These are phyloP conservation scores for Ambrosia artemisiifolia DNA, from an alignment of 129 eudicot species.

Conservation along the genomic window DNA sequence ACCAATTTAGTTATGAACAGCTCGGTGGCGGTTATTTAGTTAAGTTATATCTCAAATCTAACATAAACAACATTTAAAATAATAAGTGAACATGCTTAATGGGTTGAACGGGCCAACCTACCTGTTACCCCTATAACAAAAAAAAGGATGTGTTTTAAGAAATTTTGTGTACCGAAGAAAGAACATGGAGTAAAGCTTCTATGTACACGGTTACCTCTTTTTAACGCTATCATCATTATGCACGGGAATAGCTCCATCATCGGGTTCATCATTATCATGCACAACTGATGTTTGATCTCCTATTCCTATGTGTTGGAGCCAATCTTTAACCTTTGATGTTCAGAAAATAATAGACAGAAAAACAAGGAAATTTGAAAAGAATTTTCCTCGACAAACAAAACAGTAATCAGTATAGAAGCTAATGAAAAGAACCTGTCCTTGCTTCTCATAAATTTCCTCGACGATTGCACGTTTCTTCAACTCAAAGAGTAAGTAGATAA, in stretches of 20 bases:
- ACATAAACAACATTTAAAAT: not conserved
- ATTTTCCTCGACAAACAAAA: not conserved
- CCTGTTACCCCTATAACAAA: not conserved
- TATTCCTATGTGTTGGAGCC: constrained; percentile 83
- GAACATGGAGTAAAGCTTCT: not conserved
- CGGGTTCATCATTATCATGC: constrained; percentile 82
- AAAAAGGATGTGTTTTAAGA: not conserved
- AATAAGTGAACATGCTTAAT: not conserved
- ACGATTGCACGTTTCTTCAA: constrained; percentile 76
- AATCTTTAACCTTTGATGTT: constrained; percentile 68
- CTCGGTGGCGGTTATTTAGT: not conserved
- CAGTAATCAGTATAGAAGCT: not conserved
- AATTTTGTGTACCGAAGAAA: not conserved
- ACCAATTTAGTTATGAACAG: not conserved
- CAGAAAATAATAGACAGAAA: not conserved
- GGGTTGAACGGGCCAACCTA: not conserved
- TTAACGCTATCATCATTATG: constrained; percentile 50
- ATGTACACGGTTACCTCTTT: constrained; percentile 46
- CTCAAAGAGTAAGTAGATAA: constrained; percentile 71
- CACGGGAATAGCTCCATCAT: constrained; percentile 73
- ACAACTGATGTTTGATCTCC: constrained; percentile 68
- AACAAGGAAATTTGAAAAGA: not conserved
- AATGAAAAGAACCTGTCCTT: constrained; percentile 66
- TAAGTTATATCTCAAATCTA: not conserved
- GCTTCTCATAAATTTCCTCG: constrained; percentile 86